Conservation (phyloP, 495 filamentous ascomycete genomes). For the Evernia prunastri region DNA sequence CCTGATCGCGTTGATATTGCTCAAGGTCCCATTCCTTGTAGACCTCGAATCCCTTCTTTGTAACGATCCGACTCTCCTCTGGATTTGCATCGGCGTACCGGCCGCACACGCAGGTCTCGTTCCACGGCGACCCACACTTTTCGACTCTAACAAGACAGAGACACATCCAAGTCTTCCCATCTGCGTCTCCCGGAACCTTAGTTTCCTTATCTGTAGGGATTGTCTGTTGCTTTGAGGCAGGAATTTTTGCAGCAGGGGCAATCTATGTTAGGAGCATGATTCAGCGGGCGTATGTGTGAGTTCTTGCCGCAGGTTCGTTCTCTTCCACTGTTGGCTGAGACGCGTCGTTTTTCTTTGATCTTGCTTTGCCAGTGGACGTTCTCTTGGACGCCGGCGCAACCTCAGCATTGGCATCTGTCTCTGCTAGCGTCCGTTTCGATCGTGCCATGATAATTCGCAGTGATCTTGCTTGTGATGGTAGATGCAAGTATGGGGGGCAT, state of each 20-base stretch:
- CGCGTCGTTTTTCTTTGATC: conserved; percentile 2
- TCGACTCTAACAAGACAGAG: background rate
- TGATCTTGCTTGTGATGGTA: background rate
- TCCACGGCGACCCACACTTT: background rate
- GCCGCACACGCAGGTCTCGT: background rate
- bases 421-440: background rate
- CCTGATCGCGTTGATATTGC: conserved; percentile 22
- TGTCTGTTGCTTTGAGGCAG: background rate
- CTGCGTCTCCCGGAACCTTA: background rate
- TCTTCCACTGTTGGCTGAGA: background rate
- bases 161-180: background rate
- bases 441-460: background rate
- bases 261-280: background rate
- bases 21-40: background rate
- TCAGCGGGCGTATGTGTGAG: too few relatives aligned
- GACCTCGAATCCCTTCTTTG: background rate
- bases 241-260: background rate
- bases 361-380: background rate
- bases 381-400: background rate
- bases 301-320: background rate
- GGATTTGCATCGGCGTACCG: background rate
- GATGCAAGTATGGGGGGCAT: background rate
- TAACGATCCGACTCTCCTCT: background rate
- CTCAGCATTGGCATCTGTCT: background rate
- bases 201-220: background rate